phyloP scores from a whole-genome alignment of 257 asterid species.

The Buddleja alternifolia region DNA sequence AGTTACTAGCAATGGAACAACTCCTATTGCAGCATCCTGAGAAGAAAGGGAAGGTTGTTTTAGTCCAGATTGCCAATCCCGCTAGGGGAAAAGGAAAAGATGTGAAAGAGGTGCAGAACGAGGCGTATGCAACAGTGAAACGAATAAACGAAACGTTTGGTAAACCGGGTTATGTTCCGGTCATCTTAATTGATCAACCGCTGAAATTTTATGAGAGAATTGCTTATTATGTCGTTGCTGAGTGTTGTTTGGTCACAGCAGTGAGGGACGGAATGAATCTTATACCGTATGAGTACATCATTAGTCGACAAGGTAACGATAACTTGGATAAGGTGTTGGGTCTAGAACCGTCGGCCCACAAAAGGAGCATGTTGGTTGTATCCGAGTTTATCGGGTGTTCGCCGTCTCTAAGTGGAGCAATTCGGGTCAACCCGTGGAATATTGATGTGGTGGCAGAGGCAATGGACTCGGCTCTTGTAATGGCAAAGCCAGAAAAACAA shows the following conservation, averaged over 20 bases:
- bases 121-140: conserved; percentile 65
- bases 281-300: conserved; percentile 80
- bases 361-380: conserved; percentile 82
- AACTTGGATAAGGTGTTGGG: conserved; percentile 60
- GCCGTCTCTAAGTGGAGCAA: conserved; percentile 85
- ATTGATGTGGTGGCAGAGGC: conserved; percentile 82
- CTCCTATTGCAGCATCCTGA: conserved; percentile 76
- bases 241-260: conserved; percentile 89
- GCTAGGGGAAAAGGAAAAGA: conserved; percentile 87
- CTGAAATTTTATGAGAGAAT: conserved; percentile 73
- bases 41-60: conserved; percentile 83
- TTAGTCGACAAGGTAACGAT: conserved; percentile 77
- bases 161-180: conserved; percentile 75
- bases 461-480: conserved; percentile 74
- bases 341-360: conserved; percentile 43
- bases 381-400: conserved; percentile 93
- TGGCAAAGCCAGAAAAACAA: conserved; percentile 84
- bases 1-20: conserved; percentile 86
- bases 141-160: conserved; percentile 75
- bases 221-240: conserved; percentile 81
- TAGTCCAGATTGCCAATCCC: conserved; percentile 91
- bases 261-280: conserved; percentile 97
- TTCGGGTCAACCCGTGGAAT: conserved; percentile 92
- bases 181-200: conserved; percentile 71
- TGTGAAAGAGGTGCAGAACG: conserved; percentile 86